Evolutionary conservation across 305 asterid genomes (phyloP).

Genomic region (Ilex paraguariensis): DNA sequence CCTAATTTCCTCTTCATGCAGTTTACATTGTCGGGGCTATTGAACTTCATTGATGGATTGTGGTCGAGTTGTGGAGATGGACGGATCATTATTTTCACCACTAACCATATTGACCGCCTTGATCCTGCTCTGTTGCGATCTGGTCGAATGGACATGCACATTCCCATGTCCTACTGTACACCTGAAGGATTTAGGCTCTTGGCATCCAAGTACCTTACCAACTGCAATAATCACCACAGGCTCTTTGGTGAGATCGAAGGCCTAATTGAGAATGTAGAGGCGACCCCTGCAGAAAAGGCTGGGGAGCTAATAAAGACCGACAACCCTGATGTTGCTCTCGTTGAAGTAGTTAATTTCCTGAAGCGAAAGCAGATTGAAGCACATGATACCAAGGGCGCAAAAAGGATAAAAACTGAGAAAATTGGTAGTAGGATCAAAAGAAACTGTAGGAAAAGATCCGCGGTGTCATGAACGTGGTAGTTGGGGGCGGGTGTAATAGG

Average conservation of each 20-base stretch:
- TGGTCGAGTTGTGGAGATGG: constrained; percentile 82
- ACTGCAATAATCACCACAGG: constrained; percentile 13
- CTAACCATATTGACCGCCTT: constrained; percentile 51
- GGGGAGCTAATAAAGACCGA: constrained; percentile 46
- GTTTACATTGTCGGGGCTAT: constrained; percentile 11
- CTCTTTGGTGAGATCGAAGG: constrained; percentile 25
- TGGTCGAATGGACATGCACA: constrained; percentile 74
- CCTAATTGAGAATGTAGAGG: constrained; percentile 16
- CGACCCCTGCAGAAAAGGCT: constrained; percentile 44
- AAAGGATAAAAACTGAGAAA: not conserved
- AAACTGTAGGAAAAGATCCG: not conserved
- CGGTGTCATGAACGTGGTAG: no score
- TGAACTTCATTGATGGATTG: constrained; percentile 71
- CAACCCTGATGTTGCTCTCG: constrained; percentile 21
- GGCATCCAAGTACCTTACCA: constrained; percentile 42
- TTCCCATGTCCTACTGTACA: constrained; percentile 62
- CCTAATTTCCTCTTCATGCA: constrained; percentile 4
- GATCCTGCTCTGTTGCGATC: constrained; percentile 69
- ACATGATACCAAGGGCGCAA: not conserved
- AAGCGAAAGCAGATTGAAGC: constrained; percentile 17
- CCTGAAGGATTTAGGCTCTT: constrained; percentile 37
- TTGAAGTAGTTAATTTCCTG: constrained; percentile 25
- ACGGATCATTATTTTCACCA: constrained; percentile 58
- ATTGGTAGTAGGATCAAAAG: not conserved
- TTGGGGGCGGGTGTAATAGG: no score